A percentile compares a stretch with the other conserved stretches of the same genome.
Conservation (phyloP, 768 basidiomycete genomes). For the Pisolithus tinctorius region DNA sequence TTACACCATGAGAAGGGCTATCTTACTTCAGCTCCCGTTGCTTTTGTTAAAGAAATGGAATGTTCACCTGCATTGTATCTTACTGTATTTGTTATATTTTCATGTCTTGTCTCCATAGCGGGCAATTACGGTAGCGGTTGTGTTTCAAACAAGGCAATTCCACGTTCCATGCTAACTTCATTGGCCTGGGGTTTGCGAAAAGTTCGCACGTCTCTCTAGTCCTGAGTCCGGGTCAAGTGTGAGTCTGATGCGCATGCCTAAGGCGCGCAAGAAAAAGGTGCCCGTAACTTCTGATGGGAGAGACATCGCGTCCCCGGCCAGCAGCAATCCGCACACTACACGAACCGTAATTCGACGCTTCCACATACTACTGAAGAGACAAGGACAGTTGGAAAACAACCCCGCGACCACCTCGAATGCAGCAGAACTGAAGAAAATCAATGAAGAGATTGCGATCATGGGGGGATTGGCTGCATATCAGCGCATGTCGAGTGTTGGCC, state of each 20-base stretch:
- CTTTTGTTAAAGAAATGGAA: too few relatives aligned
- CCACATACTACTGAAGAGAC: slow-evolving; percentile 72
- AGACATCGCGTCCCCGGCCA: slow-evolving; percentile 12
- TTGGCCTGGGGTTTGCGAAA: too few relatives aligned
- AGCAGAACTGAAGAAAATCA: slow-evolving; percentile 43
- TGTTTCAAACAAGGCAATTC: too few relatives aligned
- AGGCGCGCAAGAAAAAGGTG: slow-evolving; percentile 36
- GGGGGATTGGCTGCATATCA: slow-evolving; percentile 83
- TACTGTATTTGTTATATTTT: too few relatives aligned
- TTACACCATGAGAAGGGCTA: too few relatives aligned
- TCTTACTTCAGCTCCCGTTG: too few relatives aligned
- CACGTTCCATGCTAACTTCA: too few relatives aligned
- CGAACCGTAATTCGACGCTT: slow-evolving; percentile 73
- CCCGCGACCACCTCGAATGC: slow-evolving; percentile 10
- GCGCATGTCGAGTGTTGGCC: slow-evolving; percentile 75
- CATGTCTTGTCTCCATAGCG: too few relatives aligned
- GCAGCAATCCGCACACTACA: slow-evolving; percentile 50
- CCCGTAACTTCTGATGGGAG: slow-evolving; percentile 33
- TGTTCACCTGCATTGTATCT: too few relatives aligned
- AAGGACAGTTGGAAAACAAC: slow-evolving; percentile 43
- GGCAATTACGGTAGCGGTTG: too few relatives aligned
- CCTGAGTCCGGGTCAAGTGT: too few relatives aligned
- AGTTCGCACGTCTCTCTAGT: too few relatives aligned
- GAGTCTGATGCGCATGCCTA: slow-evolving; percentile 34
- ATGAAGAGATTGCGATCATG: slow-evolving; percentile 54